Conservation (phyloP, 164 flowering plant species). For the Annona cherimola region DNA sequence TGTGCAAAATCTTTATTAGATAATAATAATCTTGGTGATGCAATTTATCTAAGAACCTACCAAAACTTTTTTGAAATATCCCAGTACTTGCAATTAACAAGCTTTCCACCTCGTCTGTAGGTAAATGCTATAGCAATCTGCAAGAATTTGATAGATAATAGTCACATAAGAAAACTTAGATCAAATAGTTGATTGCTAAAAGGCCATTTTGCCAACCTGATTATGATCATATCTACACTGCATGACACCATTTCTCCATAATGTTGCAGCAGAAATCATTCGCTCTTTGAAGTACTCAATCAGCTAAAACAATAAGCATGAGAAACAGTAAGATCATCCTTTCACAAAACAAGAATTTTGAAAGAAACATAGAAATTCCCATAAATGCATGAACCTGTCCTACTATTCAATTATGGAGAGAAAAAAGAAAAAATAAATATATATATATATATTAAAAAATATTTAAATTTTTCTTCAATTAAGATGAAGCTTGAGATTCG, state of each 20-base stretch:
- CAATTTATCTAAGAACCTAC: constrained; percentile 47
- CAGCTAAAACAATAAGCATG: constrained; percentile 34
- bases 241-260: constrained; percentile 73
- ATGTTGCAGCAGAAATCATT: constrained; percentile 62
- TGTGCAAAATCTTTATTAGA: background rate
- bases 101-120: constrained; percentile 51
- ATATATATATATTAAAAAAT: too few species aligned
- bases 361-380: background rate
- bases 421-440: too few species aligned
- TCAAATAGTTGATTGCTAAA: background rate
- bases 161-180: background rate
- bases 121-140: constrained; percentile 82
- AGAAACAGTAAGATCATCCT: background rate
- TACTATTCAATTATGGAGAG: too few species aligned
- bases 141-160: constrained; percentile 1
- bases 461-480: too few species aligned
- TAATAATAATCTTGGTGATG: constrained; percentile 3
- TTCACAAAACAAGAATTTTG: background rate
- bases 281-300: constrained; percentile 57
- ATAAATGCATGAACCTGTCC: too few species aligned
- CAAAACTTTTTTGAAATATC: constrained; percentile 55
- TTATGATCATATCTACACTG: constrained; percentile 36
- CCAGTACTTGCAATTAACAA: constrained; percentile 84
- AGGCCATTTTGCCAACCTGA: constrained; percentile 36
- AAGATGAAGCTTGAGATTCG: too few species aligned